These are phyloP conservation scores for Notholithocarpus densiflorus DNA, from an alignment of 306 rosid species.

Conservation along the genomic window DNA sequence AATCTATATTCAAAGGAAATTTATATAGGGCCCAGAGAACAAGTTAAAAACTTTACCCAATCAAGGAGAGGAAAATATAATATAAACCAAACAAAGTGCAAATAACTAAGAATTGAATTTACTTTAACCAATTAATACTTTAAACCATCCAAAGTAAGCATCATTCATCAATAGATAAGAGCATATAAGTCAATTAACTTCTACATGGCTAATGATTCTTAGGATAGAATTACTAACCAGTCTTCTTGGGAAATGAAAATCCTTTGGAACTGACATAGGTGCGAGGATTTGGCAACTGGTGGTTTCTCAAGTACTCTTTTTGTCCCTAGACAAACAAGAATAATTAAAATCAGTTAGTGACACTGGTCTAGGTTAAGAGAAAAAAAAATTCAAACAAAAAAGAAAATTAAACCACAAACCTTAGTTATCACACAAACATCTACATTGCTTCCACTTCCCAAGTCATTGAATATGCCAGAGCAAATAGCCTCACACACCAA, in stretches of 20 bases:
- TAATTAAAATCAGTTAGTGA: background rate
- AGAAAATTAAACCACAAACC: conserved; percentile 26
- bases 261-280: conserved; percentile 43
- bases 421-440: conserved; percentile 56
- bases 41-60: background rate
- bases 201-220: background rate
- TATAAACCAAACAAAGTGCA: background rate
- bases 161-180: background rate
- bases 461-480: conserved; percentile 59
- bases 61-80: background rate
- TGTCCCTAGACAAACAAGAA: conserved; percentile 35
- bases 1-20: background rate
- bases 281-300: conserved; percentile 46
- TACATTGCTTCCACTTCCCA: conserved; percentile 60
- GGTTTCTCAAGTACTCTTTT: conserved; percentile 55
- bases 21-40: background rate
- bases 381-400: background rate
- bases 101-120: background rate
- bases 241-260: conserved; percentile 38
- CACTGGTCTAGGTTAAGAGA: no score
- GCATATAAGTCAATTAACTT: background rate
- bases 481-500: conserved; percentile 48
- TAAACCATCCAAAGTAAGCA: background rate
- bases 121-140: background rate
- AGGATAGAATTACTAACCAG: conserved; percentile 30